phyloP scores from a whole-genome alignment of 2,329 filamentous ascomycete genomes.

The Atkinsonella hypoxylon region DNA sequence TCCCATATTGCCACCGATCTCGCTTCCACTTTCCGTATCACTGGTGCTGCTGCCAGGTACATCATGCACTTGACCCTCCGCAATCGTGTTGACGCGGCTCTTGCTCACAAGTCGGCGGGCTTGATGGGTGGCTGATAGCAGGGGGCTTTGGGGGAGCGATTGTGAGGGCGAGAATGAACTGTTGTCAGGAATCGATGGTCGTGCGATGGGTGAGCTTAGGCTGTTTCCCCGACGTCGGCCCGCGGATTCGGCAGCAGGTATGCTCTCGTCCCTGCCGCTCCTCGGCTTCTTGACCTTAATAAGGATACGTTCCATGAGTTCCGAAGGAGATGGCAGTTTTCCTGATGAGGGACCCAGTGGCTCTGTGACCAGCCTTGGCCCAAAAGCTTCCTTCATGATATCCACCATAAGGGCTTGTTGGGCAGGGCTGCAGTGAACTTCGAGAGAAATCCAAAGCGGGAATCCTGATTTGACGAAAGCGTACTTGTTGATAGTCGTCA shows the following conservation, averaged over 20 bases:
- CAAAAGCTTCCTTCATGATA: conserved; percentile 78
- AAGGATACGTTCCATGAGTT: conserved; percentile 71
- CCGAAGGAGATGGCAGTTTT: conserved; percentile 71
- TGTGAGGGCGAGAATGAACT: conserved; percentile 34
- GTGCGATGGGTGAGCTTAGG: conserved; percentile 53
- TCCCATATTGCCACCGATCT: conserved; percentile 38
- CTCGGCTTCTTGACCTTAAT: conserved; percentile 84
- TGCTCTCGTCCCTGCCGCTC: conserved; percentile 28
- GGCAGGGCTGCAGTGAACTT: conserved; percentile 77
- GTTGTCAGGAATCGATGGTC: conserved; percentile 49
- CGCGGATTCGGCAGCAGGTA: conserved; percentile 17
- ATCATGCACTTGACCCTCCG: conserved; percentile 43
- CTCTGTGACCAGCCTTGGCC: conserved; percentile 63
- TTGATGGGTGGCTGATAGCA: conserved; percentile 39
- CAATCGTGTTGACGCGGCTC: conserved; percentile 45
- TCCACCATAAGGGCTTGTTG: conserved; percentile 85
- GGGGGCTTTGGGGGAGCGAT: conserved; percentile 41
- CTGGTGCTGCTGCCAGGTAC: conserved; percentile 53
- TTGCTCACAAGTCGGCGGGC: conserved; percentile 35
- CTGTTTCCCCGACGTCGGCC: conserved; percentile 53
- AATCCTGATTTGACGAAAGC: conserved; percentile 81
- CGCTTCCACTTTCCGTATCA: conserved; percentile 62
- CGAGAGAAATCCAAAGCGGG: conserved; percentile 86
- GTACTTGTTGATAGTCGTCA: conserved; percentile 88
- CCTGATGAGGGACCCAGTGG: conserved; percentile 57